Evolutionary conservation across 2,329 filamentous ascomycete genomes (phyloP), one percentile per base, ranked within the genome.

Genomic region (Diaporthe citri): DNA sequence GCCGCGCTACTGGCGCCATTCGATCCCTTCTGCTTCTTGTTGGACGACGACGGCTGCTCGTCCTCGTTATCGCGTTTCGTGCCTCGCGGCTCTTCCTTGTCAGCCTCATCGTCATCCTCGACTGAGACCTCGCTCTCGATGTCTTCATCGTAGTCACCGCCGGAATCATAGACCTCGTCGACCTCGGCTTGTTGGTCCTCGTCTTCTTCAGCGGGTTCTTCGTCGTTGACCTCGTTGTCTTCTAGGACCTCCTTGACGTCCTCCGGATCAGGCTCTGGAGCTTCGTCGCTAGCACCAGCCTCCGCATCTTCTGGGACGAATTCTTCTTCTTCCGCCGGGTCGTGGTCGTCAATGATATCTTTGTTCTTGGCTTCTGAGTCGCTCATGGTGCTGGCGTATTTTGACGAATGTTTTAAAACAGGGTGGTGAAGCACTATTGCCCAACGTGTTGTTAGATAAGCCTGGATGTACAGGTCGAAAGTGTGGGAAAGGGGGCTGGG

Each of bases 41-140:
- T 74, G 15, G 46, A 64, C 13, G 39, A 20, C 10, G 46, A 7
- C 20, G 71, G 39, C 2, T 25, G 7, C 2, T 62, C 55, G 12
- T 55, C 64, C 10, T 57, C 48, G 5, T 56, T 46, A 4, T 71
- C 72, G 36, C 64, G 72, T 22, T 74, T 74, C 12, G 39, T 60
- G 1, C 39, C 43, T 1, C 62, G 41, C 0, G 43, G 20, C 7
- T 57, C 48, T 5, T 28, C 22, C 7, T 48, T 20, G 2, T 71
- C 52, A 2, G 12, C 9, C n/a, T 60, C 72, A 22, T 70, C 62
- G 20, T 71, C 62, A 34, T 39, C 64, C 31, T 62, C 57, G 1
- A 39, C 62, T 5, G 64, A 67, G 2, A 52, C 46, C 46, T 67
- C 64, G 64, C 64, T 67, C 46, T 67, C 64, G 12, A 52, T 2